phyloP scores from a whole-genome alignment of 2,329 filamentous ascomycete genomes.

The Nigrospora sphaerica region DNA sequence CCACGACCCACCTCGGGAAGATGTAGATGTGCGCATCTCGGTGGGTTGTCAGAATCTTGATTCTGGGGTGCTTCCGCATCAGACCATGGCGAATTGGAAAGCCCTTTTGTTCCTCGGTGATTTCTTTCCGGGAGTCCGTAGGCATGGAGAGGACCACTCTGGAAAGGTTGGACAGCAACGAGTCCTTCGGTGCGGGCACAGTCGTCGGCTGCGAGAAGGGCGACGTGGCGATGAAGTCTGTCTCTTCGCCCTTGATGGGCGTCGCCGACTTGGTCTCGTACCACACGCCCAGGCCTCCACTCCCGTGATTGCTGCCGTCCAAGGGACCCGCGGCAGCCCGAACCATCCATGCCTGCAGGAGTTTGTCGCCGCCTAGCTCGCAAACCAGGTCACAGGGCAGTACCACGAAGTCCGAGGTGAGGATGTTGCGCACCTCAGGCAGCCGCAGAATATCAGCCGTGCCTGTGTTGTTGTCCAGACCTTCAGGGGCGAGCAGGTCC shows the following conservation, averaged over 20 bases:
- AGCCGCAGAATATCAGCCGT: slow-evolving; percentile 84
- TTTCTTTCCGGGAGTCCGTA: slow-evolving; percentile 81
- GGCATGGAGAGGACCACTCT: slow-evolving; percentile 81
- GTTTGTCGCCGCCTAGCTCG: slow-evolving; percentile 73
- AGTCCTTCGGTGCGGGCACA: slow-evolving; percentile 53
- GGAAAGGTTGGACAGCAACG: slow-evolving; percentile 62
- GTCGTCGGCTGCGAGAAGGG: slow-evolving; percentile 49
- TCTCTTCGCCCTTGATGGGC: slow-evolving; percentile 81
- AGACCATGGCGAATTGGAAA: slow-evolving; percentile 71
- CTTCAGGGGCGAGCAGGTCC: slow-evolving; percentile 67
- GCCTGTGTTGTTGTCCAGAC: slow-evolving; percentile 74
- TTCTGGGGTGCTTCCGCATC: slow-evolving; percentile 63
- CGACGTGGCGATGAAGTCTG: slow-evolving; percentile 80
- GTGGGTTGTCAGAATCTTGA: slow-evolving; percentile 76
- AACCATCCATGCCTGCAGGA: slow-evolving; percentile 90
- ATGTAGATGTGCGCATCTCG: slow-evolving; percentile 93
- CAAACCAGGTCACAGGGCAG: slow-evolving; percentile 92
- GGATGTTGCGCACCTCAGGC: slow-evolving; percentile 69
- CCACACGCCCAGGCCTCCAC: slow-evolving; percentile 82
- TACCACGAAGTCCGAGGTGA: slow-evolving; percentile 82
- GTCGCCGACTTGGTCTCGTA: slow-evolving; percentile 76
- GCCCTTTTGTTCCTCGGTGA: slow-evolving; percentile 66
- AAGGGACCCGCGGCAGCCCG: slow-evolving; percentile 63
- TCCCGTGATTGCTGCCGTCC: slow-evolving; percentile 40
- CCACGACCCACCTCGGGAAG: slow-evolving; percentile 84